These are phyloP conservation scores for Phytophthora idaei DNA, from an alignment of 352 stramenopile species.

Conservation along the genomic window DNA sequence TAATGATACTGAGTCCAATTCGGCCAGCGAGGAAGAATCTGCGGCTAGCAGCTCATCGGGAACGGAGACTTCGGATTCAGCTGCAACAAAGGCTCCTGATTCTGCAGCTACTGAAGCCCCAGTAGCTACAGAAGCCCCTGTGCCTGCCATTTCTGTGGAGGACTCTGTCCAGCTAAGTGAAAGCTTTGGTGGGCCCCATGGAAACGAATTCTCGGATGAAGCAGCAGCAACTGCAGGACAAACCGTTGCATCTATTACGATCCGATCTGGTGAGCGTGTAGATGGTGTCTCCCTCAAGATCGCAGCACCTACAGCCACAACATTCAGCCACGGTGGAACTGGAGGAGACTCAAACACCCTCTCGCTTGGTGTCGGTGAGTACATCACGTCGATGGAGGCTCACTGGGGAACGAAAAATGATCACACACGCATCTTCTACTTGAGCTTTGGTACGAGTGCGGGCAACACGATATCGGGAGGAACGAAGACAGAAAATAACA, in stretches of 20 bases:
- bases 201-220: conserved; percentile 1
- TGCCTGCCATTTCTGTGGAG: not conserved
- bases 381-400: conserved; percentile 5
- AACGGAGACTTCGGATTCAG: not conserved
- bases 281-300: not conserved
- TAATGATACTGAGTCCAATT: not conserved
- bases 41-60: not conserved
- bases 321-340: not conserved
- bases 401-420: conserved; percentile 1
- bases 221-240: not conserved
- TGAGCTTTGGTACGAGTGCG: conserved; percentile 5
- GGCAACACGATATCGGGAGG: conserved; percentile 2
- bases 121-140: not conserved
- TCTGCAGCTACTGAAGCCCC: not conserved
- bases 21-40: not conserved
- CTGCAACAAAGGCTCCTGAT: not conserved
- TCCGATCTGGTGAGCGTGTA: not conserved
- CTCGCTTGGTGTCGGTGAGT: not conserved
- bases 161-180: not conserved
- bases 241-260: conserved; percentile 1
- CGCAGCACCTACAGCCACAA: not conserved
- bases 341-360: conserved; percentile 1
- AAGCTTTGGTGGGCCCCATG: not conserved
- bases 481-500: not conserved
- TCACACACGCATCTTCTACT: conserved; percentile 4